Percentiles rank a stretch among this genome's conserved stretches.
Evolutionary conservation across 129 eudicot species (phyloP).

Genomic region (Solidago caesia): DNA sequence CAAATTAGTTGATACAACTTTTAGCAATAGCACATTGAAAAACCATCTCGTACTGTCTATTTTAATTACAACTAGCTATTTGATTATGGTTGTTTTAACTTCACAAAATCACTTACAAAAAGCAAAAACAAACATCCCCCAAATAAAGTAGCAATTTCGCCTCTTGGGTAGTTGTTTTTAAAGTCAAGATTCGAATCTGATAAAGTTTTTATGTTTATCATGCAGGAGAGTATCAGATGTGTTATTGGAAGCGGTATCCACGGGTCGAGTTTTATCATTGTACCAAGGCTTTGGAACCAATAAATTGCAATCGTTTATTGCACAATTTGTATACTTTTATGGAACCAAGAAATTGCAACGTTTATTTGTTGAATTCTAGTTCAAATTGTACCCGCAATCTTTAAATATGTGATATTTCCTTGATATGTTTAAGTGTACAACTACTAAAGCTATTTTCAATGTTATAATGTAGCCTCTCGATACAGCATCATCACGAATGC

Average conservation of each 20-base stretch:
- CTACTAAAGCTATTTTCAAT: background rate
- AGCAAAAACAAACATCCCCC: background rate
- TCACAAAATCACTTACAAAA: background rate
- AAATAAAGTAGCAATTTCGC: background rate
- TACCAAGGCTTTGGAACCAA: slow-evolving; percentile 74
- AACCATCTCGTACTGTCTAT: background rate
- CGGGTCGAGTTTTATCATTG: slow-evolving; percentile 44
- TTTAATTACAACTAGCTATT: background rate
- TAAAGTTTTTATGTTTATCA: slow-evolving; percentile 6
- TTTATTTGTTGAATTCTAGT: slow-evolving; percentile 15
- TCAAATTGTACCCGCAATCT: background rate
- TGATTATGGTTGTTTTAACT: background rate
- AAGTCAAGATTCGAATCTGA: background rate
- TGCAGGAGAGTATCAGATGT: slow-evolving; percentile 72
- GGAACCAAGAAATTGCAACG: slow-evolving; percentile 58
- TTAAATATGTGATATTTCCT: background rate
- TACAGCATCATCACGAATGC: slow-evolving; percentile 76
- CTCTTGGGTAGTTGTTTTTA: background rate
- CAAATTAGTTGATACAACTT: background rate
- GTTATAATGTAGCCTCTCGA: slow-evolving; percentile 56
- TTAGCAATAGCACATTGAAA: background rate
- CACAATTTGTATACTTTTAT: slow-evolving; percentile 69
- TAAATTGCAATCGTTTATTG: slow-evolving; percentile 60
- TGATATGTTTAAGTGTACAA: background rate
- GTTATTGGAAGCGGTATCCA: slow-evolving; percentile 55